Conservation (phyloP, 371 early-diverging fungal species). For the Mucor plumbeus region DNA sequence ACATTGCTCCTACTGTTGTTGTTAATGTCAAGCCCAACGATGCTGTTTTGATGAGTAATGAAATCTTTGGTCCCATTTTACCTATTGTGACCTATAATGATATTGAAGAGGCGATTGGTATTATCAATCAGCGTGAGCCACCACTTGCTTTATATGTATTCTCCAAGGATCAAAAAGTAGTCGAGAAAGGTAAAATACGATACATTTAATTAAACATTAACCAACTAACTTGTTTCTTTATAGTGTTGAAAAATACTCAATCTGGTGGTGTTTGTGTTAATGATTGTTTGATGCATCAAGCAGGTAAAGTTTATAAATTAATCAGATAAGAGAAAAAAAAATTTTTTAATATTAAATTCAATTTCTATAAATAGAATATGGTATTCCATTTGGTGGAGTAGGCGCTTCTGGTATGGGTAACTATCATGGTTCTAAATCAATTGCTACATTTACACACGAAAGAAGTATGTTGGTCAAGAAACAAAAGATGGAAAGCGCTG, state of each 20-base stretch:
- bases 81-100: conserved; percentile 77
- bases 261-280: conserved; percentile 85
- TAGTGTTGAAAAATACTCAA: conserved; percentile 64
- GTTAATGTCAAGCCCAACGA: conserved; percentile 28
- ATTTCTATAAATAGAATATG: conserved; percentile 41
- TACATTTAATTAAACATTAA: not conserved
- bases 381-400: conserved; percentile 93
- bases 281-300: conserved; percentile 76
- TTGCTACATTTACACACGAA: conserved; percentile 78
- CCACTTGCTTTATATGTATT: conserved; percentile 80
- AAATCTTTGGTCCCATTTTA: conserved; percentile 89
- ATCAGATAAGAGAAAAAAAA: no score
- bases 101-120: conserved; percentile 75
- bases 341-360: not conserved
- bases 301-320: conserved; percentile 36
- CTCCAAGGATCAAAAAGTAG: conserved; percentile 48
- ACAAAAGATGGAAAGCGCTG: conserved; percentile 38
- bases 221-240: not conserved
- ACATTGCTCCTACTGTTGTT: conserved; percentile 36
- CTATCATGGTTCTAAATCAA: conserved; percentile 84
- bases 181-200: conserved; percentile 26
- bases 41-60: conserved; percentile 41
- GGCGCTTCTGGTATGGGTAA: conserved; percentile 89
- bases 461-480: conserved; percentile 62
- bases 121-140: conserved; percentile 62